Evolutionary conservation across 257 asterid species (phyloP), one percentile per base, ranked within the genome.

Genomic region (Solanum rostratum): DNA sequence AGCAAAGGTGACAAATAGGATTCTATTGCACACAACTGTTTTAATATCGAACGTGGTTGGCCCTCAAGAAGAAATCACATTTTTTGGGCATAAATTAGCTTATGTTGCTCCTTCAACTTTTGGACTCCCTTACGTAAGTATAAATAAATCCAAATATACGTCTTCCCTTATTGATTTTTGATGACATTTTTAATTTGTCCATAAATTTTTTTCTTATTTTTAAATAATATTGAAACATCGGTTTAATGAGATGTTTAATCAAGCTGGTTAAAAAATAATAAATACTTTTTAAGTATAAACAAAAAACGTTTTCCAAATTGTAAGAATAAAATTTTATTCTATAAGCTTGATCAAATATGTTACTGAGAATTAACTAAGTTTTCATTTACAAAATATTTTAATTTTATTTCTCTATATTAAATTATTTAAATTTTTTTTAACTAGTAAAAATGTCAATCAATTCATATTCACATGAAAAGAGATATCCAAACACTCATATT

Each of bases 91-190:
- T 76, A 89, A 82, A 11, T 49, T 91, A 4, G 63, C 84, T 71
- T 91, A 86, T 79, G 66, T 86, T 84, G 91, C 93, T 22, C 92
- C 93, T 74, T 83, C 92, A 15, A 89, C 85, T 16, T 43, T 55
- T 45, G 93, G 92, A 1, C 49, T 84, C 10, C 88, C 91, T 82
- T 90, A 86, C 59, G 93, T 91, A 80, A 91, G 79, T 85, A 85
- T 80, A 33, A 33, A 33, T 33, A 33, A 33, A 33, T 33, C 39
- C 4, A 33, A 4, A 33, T 33, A 33, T 5, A 15, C 22, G n/a
- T n/a, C n/a, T n/a, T 49, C 60, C 60, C 30, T 50, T 49, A n/a
- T 41, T 37, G 37, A 78, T 22, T 15, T 37, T 78, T 78, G 33
- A 37, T 78, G 33, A 37, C 82, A 46, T 50, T 2, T 55, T 55